A percentile compares a stretch with the other conserved stretches of the same genome.
phyloP scores from a whole-genome alignment of 1,284 basidiomycete species.

The Pyrrhoderma lamaoense region DNA sequence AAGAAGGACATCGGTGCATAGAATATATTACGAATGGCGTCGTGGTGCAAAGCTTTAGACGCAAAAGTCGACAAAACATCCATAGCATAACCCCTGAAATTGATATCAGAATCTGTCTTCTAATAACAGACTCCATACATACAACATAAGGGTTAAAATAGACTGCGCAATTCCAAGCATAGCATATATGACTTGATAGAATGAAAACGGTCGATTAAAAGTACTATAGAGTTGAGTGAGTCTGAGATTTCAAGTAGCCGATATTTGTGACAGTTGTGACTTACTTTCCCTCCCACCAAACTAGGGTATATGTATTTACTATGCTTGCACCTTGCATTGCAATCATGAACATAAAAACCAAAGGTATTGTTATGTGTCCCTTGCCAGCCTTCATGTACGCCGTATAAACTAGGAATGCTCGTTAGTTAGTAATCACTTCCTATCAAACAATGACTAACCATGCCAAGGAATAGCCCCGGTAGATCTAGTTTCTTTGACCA shows the following conservation, averaged over 20 bases:
- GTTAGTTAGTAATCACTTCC: neutral
- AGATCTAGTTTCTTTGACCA: conserved; percentile 56
- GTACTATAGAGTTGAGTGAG: conserved; percentile 27
- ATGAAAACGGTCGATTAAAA: conserved; percentile 42
- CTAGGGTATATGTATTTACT: conserved; percentile 52
- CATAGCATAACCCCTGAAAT: conserved; percentile 44
- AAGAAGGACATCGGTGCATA: conserved; percentile 67
- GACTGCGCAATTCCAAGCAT: conserved; percentile 54
- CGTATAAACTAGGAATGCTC: conserved; percentile 47
- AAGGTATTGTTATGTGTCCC: conserved; percentile 49
- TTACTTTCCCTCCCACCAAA: conserved; percentile 68
- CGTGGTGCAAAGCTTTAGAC: conserved; percentile 51
- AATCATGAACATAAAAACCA: conserved; percentile 47
- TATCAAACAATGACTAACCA: conserved; percentile 35
- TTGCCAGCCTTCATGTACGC: conserved; percentile 59
- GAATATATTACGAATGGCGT: conserved; percentile 50
- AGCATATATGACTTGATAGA: conserved; percentile 72
- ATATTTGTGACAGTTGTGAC: conserved; percentile 22
- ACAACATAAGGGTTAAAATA: conserved; percentile 56
- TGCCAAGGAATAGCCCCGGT: conserved; percentile 55
- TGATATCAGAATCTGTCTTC: conserved; percentile 17
- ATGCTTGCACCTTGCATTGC: conserved; percentile 60
- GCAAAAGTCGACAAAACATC: conserved; percentile 52
- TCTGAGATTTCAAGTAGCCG: neutral
- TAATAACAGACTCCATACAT: conserved; percentile 22